Evolutionary conservation across 2,329 filamentous ascomycete species (phyloP).

Genomic region (Colletotrichum euphorbiae): DNA sequence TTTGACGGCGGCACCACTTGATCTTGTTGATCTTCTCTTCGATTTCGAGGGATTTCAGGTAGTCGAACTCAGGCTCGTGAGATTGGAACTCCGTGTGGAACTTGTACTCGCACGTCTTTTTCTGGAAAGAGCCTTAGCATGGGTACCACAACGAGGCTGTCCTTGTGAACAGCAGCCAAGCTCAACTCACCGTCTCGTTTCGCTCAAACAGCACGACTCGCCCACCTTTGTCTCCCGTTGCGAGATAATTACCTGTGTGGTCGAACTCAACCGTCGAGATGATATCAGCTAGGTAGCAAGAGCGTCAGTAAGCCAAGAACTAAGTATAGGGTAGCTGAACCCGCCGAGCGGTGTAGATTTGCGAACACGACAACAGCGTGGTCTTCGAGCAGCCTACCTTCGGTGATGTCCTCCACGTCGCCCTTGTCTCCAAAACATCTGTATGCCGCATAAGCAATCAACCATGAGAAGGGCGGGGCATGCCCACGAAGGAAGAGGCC

Average conservation of each 20-base stretch:
- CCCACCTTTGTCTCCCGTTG: slow-evolving; percentile 90
- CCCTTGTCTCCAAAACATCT: slow-evolving; percentile 99
- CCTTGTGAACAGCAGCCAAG: not conserved
- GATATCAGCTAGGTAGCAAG: slow-evolving; percentile 75
- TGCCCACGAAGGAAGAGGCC: slow-evolving; percentile 2
- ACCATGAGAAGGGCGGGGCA: slow-evolving; percentile 19
- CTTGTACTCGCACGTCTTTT: slow-evolving; percentile 99
- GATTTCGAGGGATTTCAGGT: slow-evolving; percentile 98
- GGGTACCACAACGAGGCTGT: slow-evolving; percentile 47
- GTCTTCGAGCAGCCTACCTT: slow-evolving; percentile 69
- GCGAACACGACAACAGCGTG: slow-evolving; percentile 8
- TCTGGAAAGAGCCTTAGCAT: slow-evolving; percentile 63
- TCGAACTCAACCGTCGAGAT: slow-evolving; percentile 93
- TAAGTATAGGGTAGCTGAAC: slow-evolving; percentile 13
- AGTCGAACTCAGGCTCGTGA: slow-evolving; percentile 99
- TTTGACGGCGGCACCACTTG: slow-evolving; percentile 98
- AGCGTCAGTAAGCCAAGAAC: slow-evolving; percentile 44
- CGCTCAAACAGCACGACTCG: slow-evolving; percentile 88
- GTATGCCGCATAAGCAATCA: slow-evolving; percentile 46
- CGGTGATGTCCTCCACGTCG: slow-evolving; percentile 98
- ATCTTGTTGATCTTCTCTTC: slow-evolving; percentile 99
- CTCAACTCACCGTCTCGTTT: slow-evolving; percentile 86
- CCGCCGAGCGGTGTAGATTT: not conserved
- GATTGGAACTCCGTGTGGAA: slow-evolving; percentile 99
- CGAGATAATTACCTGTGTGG: slow-evolving; percentile 89